These are phyloP conservation scores for Tuber borchii DNA, from an alignment of 495 filamentous ascomycete species.

Conservation along the genomic window DNA sequence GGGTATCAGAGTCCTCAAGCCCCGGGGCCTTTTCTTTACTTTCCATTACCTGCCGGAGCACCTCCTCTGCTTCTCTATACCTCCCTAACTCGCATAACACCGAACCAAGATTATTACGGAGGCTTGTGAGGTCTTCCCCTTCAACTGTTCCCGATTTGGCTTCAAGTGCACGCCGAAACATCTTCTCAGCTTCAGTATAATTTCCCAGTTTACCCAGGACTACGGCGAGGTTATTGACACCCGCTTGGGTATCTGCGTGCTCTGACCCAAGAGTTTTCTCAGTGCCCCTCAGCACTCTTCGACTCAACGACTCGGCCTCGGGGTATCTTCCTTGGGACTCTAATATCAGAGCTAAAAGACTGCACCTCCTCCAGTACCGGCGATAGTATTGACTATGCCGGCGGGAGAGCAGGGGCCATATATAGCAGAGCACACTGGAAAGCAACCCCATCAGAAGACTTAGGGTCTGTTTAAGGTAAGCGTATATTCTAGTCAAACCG, in stretches of 20 bases:
- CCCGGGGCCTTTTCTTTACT: constrained; percentile 28
- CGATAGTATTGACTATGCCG: neutral
- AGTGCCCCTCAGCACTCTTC: constrained; percentile 11
- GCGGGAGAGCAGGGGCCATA: neutral
- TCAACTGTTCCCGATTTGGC: neutral
- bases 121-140: neutral
- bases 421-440: neutral
- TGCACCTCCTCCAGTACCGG: neutral
- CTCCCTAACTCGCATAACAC: constrained; percentile 21
- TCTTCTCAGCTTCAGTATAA: constrained; percentile 13
- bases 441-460: neutral
- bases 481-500: neutral
- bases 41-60: constrained; percentile 24
- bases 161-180: constrained; percentile 13
- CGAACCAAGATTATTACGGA: constrained; percentile 5
- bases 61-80: constrained; percentile 34
- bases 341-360: constrained; percentile 16
- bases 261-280: constrained; percentile 13
- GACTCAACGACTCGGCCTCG: constrained; percentile 30
- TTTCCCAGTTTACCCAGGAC: constrained; percentile 5
- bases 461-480: neutral
- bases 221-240: constrained; percentile 25
- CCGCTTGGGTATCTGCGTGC: constrained; percentile 17
- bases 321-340: constrained; percentile 37
- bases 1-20: constrained; percentile 19